Conservation (phyloP, 164 flowering plant species). For the Vitis riparia region DNA sequence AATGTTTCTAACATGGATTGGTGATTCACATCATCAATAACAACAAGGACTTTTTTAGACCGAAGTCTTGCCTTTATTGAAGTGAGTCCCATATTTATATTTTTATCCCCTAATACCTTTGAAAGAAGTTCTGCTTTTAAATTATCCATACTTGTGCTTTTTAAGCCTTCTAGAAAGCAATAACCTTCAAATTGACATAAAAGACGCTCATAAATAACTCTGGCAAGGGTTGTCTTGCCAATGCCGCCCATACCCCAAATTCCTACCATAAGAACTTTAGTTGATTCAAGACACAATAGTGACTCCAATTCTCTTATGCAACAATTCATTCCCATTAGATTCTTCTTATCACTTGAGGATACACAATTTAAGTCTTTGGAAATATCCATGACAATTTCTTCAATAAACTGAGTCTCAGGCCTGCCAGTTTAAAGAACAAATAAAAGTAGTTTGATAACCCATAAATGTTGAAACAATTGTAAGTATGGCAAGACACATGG, state of each 20-base stretch:
- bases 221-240: slow-evolving; percentile 33
- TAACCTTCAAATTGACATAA: slow-evolving; percentile 8
- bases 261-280: slow-evolving; percentile 5
- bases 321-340: too few relatives aligned
- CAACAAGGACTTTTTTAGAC: slow-evolving; percentile 13
- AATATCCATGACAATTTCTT: too few relatives aligned
- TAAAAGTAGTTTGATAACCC: too few relatives aligned
- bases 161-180: slow-evolving; percentile 19
- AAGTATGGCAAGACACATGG: too few relatives aligned
- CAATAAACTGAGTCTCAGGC: too few relatives aligned
- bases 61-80: not conserved
- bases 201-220: not conserved
- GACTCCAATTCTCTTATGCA: too few relatives aligned
- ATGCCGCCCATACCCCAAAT: slow-evolving; percentile 33
- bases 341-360: too few relatives aligned
- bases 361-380: too few relatives aligned
- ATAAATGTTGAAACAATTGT: too few relatives aligned
- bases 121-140: slow-evolving; percentile 14
- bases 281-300: too few relatives aligned
- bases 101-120: not conserved
- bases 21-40: slow-evolving; percentile 32
- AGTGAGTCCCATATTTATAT: not conserved
- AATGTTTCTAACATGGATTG: slow-evolving; percentile 13
- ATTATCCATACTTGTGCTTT: not conserved
- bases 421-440: too few relatives aligned